Percentiles rank a stretch among this genome's conserved stretches.
Conservation (phyloP, 257 asterid genomes). For the Penstemon newberryi region DNA sequence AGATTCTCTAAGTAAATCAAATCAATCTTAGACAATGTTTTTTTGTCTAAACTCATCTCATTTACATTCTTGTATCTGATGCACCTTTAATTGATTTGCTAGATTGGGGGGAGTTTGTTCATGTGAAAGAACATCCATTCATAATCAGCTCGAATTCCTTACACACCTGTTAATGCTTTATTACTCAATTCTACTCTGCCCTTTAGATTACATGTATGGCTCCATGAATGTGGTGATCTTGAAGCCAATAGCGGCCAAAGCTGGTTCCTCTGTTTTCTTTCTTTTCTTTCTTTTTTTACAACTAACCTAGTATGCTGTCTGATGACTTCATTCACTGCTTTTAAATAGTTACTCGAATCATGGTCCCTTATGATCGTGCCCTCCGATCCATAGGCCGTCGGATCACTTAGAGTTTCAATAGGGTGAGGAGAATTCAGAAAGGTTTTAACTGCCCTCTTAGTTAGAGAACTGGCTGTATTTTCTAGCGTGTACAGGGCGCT, state of each 20-base stretch:
- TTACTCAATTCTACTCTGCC: conserved; percentile 29
- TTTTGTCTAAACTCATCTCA: no score
- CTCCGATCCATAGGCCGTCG: conserved; percentile 77
- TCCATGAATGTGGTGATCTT: conserved; percentile 77
- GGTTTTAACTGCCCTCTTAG: conserved; percentile 51
- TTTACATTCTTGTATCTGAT: no score
- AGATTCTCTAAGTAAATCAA: no score
- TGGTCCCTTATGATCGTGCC: conserved; percentile 87
- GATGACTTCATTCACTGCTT: conserved; percentile 61
- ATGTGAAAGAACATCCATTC: no score
- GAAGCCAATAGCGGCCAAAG: conserved; percentile 69
- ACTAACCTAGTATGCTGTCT: conserved; percentile 45
- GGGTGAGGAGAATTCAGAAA: conserved; percentile 89
- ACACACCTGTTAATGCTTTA: conserved; percentile 47
- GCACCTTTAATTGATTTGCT: no score
- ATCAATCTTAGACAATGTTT: no score
- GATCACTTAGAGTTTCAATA: conserved; percentile 73
- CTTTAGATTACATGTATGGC: conserved; percentile 43
- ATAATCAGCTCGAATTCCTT: not conserved
- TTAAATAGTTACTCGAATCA: conserved; percentile 78
- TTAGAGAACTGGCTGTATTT: conserved; percentile 29
- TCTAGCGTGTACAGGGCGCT: conserved; percentile 54
- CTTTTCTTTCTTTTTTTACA: conserved; percentile 43
- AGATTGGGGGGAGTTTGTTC: no score
- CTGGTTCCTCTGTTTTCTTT: conserved; percentile 55